Conservation (phyloP, 108 stramenopile species). For the Chaetoceros muelleri region DNA sequence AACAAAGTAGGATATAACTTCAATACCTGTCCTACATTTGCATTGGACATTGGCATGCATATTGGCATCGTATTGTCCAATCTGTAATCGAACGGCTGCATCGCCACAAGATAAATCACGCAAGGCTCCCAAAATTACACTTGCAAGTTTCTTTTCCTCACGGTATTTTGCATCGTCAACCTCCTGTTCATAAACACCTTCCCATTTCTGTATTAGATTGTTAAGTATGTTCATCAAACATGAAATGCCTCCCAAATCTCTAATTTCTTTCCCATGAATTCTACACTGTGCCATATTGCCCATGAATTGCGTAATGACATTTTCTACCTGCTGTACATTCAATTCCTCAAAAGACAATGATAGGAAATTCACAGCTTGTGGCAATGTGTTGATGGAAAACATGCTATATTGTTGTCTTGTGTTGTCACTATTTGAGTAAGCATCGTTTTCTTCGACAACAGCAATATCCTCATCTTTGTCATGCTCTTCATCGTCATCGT, state of each 20-base stretch:
- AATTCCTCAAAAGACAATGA: no score
- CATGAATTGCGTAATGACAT: no score
- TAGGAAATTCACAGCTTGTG: no score
- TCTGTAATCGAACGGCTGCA: conserved; percentile 25
- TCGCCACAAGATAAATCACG: conserved; percentile 40
- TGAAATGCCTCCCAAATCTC: conserved; percentile 8
- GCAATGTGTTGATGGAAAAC: no score
- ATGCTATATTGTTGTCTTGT: no score
- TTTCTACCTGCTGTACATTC: no score
- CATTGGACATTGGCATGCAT: background rate
- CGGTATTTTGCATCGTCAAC: background rate
- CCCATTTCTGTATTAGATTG: background rate
- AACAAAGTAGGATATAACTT: conserved; percentile 17
- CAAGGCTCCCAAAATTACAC: conserved; percentile 22
- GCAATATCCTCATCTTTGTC: no score
- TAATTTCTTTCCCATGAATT: conserved; percentile 2
- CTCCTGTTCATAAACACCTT: background rate
- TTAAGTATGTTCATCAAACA: background rate
- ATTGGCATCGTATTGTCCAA: conserved; percentile 19
- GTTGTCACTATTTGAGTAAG: no score
- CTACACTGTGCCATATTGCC: background rate
- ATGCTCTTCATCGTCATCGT: no score
- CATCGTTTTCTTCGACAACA: no score
- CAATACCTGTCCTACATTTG: conserved; percentile 16
- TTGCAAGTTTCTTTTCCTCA: conserved; percentile 17